A percentile compares a stretch with the other conserved stretches of the same genome.
These are phyloP conservation scores for Colletotrichum limetticola DNA, from an alignment of 2,329 filamentous ascomycete species.

Conservation along the genomic window DNA sequence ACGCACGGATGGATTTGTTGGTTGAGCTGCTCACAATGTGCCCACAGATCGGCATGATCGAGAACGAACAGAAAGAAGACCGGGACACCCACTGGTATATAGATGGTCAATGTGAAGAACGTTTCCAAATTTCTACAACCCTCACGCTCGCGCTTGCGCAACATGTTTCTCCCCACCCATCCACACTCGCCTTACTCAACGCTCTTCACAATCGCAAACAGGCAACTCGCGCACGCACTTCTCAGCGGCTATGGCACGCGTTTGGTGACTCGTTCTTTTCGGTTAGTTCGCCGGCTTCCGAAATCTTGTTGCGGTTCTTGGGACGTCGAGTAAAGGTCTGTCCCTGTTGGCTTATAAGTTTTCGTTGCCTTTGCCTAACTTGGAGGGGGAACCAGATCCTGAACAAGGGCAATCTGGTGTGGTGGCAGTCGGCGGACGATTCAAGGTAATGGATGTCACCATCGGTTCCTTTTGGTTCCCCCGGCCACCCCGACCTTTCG, in stretches of 20 bases:
- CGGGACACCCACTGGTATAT: constrained; percentile 29
- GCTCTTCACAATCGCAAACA: not conserved
- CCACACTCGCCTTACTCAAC: not conserved
- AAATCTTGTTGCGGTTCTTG: constrained; percentile 14
- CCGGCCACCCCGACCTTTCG: not conserved
- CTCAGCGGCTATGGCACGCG: not conserved
- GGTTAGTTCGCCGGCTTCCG: constrained; percentile 18
- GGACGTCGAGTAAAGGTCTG: not conserved
- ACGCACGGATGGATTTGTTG: constrained; percentile 4
- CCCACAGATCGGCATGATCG: constrained; percentile 11
- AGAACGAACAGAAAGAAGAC: constrained; percentile 10
- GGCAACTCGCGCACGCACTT: not conserved
- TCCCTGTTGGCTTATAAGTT: not conserved
- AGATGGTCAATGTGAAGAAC: constrained; percentile 33
- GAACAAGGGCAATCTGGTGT: not conserved
- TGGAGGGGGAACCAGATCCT: not conserved
- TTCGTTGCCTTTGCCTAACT: constrained; percentile 8
- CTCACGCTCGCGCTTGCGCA: not conserved
- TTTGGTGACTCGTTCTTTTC: not conserved
- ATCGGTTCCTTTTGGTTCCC: not conserved
- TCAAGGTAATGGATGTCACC: not conserved
- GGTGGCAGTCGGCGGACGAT: not conserved
- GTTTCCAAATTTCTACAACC: constrained; percentile 5
- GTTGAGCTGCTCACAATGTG: constrained; percentile 21
- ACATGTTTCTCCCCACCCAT: constrained; percentile 2